A percentile compares a stretch with the other conserved stretches of the same genome.
phyloP scores from a whole-genome alignment of 371 early-diverging fungal species.

The Fennellomyces sp. region DNA sequence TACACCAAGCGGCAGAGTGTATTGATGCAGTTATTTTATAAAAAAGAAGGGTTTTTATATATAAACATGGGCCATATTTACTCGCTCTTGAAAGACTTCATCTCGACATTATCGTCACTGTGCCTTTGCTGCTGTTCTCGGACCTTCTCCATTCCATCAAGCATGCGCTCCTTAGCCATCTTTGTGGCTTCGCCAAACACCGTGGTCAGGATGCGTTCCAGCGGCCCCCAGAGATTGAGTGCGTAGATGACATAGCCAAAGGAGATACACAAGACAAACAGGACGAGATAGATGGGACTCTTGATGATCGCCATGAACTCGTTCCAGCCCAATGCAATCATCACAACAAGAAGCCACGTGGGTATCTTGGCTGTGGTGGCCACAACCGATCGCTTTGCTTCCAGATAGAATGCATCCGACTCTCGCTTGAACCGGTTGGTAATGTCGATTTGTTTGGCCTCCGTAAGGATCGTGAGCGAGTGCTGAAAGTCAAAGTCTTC shows the following conservation, averaged over 20 bases:
- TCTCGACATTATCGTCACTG: slow-evolving; percentile 9
- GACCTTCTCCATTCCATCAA: slow-evolving; percentile 27
- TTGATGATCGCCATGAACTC: slow-evolving; percentile 83
- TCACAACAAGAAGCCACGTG: slow-evolving; percentile 80
- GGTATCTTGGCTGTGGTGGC: slow-evolving; percentile 87
- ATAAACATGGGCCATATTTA: not conserved
- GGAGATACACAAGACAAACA: slow-evolving; percentile 50
- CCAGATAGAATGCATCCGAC: slow-evolving; percentile 88
- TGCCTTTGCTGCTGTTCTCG: slow-evolving; percentile 16
- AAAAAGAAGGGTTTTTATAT: not conserved
- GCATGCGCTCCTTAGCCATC: slow-evolving; percentile 37
- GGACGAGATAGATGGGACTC: slow-evolving; percentile 80
- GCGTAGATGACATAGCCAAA: slow-evolving; percentile 64
- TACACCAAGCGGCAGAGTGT: not conserved
- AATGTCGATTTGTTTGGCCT: slow-evolving; percentile 75
- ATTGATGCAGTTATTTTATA: not conserved
- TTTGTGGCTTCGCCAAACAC: slow-evolving; percentile 44
- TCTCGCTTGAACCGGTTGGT: slow-evolving; percentile 86
- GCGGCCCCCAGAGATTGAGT: slow-evolving; percentile 71
- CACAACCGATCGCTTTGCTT: slow-evolving; percentile 95
- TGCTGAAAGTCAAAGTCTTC: slow-evolving; percentile 68
- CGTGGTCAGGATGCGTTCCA: slow-evolving; percentile 49
- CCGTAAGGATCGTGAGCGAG: slow-evolving; percentile 65
- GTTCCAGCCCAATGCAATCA: slow-evolving; percentile 90
- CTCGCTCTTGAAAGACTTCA: slow-evolving; percentile 14